Conservation (phyloP, 1,139 yeast genomes). For the Magnusiomyces ingens region DNA sequence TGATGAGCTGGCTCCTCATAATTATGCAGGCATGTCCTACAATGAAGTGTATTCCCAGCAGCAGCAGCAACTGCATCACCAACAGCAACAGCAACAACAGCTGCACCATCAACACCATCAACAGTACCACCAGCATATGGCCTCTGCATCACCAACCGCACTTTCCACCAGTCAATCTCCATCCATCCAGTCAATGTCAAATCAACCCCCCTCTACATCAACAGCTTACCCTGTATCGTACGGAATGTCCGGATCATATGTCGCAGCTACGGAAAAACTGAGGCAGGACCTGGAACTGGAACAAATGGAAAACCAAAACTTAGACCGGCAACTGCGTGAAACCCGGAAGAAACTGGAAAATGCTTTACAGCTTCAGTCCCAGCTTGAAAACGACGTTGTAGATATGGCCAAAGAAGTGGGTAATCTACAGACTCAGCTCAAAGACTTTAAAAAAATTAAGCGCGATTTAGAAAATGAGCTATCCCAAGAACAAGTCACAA, state of each 20-base stretch:
- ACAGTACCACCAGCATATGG: not conserved
- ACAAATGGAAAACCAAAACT: slow-evolving; percentile 23
- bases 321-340: slow-evolving; percentile 23
- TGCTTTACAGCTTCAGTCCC: slow-evolving; percentile 21
- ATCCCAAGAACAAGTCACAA: slow-evolving; percentile 26
- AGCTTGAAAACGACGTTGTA: slow-evolving; percentile 30
- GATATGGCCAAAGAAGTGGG: slow-evolving; percentile 23
- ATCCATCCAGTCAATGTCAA: not conserved
- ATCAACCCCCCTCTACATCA: not conserved
- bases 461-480: slow-evolving; percentile 24
- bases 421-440: slow-evolving; percentile 21
- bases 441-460: slow-evolving; percentile 21
- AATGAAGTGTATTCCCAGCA: too few species aligned
- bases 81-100: too few species aligned
- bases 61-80: too few species aligned
- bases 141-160: not conserved
- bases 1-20: too few species aligned
- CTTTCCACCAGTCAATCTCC: not conserved
- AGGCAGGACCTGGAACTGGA: slow-evolving; percentile 26
- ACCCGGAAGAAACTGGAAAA: slow-evolving; percentile 18
- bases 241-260: not conserved
- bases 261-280: slow-evolving; percentile 17
- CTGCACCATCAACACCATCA: not conserved
- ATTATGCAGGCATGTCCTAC: too few species aligned
- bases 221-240: not conserved